Percentiles rank a stretch among this genome's conserved stretches.
Conservation (phyloP, 768 basidiomycete genomes). For the Leucogyrophana mollusca region DNA sequence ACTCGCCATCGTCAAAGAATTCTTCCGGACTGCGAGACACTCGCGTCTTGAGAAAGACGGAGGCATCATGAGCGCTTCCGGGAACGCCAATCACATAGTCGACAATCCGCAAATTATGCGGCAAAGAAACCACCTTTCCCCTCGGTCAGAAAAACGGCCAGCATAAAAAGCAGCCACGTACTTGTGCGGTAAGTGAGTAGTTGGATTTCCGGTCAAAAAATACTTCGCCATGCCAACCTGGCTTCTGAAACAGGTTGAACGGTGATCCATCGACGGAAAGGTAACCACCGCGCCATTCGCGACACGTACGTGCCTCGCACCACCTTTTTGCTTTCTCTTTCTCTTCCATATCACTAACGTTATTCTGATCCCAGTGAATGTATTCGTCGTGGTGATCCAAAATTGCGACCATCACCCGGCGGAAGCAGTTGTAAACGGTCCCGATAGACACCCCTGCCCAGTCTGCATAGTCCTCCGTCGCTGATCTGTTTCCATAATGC, state of each 20-base stretch:
- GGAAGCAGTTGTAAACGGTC: constrained; percentile 7
- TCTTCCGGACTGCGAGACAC: background rate
- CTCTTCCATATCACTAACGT: constrained; percentile 3
- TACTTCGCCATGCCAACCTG: constrained; percentile 6
- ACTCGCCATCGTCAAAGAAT: constrained; percentile 9
- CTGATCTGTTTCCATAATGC: constrained; percentile 4
- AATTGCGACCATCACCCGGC: constrained; percentile 4
- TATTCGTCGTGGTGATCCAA: constrained; percentile 2
- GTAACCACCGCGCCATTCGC: constrained; percentile 3
- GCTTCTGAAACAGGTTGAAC: constrained; percentile 14
- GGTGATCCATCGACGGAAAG: constrained; percentile 7
- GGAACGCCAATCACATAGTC: constrained; percentile 10
- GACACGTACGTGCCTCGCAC: background rate
- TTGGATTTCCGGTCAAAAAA: constrained; percentile 18
- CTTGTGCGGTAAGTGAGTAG: constrained; percentile 18
- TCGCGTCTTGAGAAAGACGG: background rate
- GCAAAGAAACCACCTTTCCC: constrained; percentile 6
- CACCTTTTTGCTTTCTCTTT: background rate
- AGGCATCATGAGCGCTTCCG: constrained; percentile 10
- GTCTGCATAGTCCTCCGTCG: constrained; percentile 1
- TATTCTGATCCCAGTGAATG: constrained; percentile 2
- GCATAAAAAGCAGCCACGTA: constrained; percentile 1
- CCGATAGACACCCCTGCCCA: constrained; percentile 7
- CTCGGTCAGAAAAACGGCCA: background rate
- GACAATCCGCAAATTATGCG: constrained; percentile 10